Percentiles rank a stretch among this genome's conserved stretches.
phyloP scores from a whole-genome alignment of 2,329 filamentous ascomycete species.

The Colletotrichum acutatum region DNA sequence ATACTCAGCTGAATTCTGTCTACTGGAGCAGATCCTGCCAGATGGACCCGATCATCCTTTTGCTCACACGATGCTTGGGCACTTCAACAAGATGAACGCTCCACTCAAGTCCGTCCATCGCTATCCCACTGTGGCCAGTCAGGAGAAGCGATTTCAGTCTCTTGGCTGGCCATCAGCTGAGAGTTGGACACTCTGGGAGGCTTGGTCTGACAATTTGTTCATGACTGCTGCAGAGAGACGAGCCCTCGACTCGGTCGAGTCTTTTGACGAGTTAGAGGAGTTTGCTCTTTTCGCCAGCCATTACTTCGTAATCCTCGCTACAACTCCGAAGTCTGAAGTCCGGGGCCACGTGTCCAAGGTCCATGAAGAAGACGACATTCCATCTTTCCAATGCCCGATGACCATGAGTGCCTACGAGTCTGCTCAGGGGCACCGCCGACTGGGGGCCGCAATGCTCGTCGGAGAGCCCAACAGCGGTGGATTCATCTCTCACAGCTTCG shows the following conservation, averaged over 20 bases:
- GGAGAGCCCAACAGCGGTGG: conserved; percentile 52
- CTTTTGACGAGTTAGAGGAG: conserved; percentile 97
- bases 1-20: conserved; percentile 77
- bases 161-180: conserved; percentile 75
- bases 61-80: conserved; percentile 83
- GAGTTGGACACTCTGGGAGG: conserved; percentile 80
- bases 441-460: conserved; percentile 64
- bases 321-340: conserved; percentile 41
- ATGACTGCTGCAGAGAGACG: conserved; percentile 68
- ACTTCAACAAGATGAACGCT: conserved; percentile 84
- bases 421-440: conserved; percentile 63
- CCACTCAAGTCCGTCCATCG: conserved; percentile 78
- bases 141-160: conserved; percentile 73
- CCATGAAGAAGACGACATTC: background rate
- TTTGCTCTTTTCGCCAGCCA: conserved; percentile 87
- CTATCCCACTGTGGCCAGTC: conserved; percentile 75
- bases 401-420: conserved; percentile 50
- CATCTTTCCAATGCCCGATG: conserved; percentile 34
- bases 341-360: conserved; percentile 7
- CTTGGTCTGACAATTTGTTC: conserved; percentile 80
- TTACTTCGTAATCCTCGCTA: conserved; percentile 82
- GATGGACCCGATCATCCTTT: conserved; percentile 84
- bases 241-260: conserved; percentile 76
- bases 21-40: conserved; percentile 88
- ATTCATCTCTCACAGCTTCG: conserved; percentile 58